Evolutionary conservation across 2,329 filamentous ascomycete species (phyloP).

Genomic region (Ceratocystis smalleyi): DNA sequence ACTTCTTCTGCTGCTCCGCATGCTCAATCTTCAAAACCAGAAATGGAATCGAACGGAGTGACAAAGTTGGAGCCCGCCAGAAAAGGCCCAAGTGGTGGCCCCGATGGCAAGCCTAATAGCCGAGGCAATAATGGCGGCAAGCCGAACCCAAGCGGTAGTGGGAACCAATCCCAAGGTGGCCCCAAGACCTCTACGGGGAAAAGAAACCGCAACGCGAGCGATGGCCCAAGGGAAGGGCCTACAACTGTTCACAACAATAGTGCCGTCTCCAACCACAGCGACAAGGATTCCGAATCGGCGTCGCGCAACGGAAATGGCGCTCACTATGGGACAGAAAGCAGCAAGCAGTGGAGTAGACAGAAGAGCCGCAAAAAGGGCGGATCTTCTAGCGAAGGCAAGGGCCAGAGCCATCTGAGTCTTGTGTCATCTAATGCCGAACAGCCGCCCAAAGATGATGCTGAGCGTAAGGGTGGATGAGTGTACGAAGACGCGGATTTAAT

Average conservation of each 20-base stretch:
- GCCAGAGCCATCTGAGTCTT: constrained; percentile 24
- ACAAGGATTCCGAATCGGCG: constrained; percentile 35
- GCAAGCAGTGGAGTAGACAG: constrained; percentile 41
- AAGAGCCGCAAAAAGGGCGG: constrained; percentile 37
- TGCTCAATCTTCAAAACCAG: neutral
- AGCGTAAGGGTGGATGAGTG: constrained; percentile 46
- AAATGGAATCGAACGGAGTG: neutral
- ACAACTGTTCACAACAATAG: neutral
- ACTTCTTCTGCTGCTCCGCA: neutral
- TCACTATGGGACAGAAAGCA: constrained; percentile 25
- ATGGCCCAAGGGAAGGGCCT: neutral
- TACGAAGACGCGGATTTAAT: neutral
- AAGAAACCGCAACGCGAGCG: constrained; percentile 8
- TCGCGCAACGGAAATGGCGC: constrained; percentile 20
- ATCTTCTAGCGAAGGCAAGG: constrained; percentile 30
- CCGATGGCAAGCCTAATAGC: constrained; percentile 6
- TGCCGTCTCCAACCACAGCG: neutral
- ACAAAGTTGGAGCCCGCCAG: constrained; percentile 3
- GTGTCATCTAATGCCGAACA: constrained; percentile 33
- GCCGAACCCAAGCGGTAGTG: constrained; percentile 1
- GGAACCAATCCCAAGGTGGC: constrained; percentile 1
- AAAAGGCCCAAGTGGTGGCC: neutral
- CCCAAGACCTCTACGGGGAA: constrained; percentile 8
- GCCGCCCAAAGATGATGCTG: constrained; percentile 41
- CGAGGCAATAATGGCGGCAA: constrained; percentile 6